Percentiles rank a stretch among this genome's conserved stretches.
phyloP scores from a whole-genome alignment of 2,329 filamentous ascomycete genomes.

The Alternaria novae-zelandiae region DNA sequence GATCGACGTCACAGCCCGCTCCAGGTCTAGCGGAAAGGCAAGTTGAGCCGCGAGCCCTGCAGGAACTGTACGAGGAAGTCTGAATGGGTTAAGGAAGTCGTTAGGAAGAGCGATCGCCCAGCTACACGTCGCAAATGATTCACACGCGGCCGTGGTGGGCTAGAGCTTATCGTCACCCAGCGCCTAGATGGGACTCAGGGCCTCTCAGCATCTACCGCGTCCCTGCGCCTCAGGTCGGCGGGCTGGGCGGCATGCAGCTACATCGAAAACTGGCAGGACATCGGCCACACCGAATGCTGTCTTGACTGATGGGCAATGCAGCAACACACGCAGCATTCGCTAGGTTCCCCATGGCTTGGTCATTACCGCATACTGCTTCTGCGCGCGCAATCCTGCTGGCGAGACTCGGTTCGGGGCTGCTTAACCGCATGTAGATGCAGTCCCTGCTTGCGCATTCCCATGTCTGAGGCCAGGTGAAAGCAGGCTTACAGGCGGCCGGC shows the following conservation, averaged over 20 bases:
- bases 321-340: background rate
- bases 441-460: conserved; percentile 5
- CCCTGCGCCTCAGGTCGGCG: background rate
- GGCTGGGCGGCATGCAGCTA: background rate
- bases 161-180: background rate
- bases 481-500: conserved; percentile 12
- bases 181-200: background rate
- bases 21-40: conserved; percentile 1
- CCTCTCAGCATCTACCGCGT: background rate
- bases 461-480: background rate
- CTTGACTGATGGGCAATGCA: background rate
- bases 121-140: background rate
- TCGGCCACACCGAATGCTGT: background rate
- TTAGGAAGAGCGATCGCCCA: background rate
- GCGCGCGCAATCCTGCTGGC: conserved; percentile 4
- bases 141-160: background rate
- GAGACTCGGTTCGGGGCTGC: conserved; percentile 19
- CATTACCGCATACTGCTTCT: conserved; percentile 19
- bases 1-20: conserved; percentile 20
- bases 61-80: background rate
- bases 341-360: background rate
- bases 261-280: background rate
- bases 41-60: background rate
- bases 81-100: conserved; percentile 7
- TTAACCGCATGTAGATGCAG: conserved; percentile 19